Conservation (phyloP, 2,329 filamentous ascomycete genomes). For the Scortechinia acanthostroma region DNA sequence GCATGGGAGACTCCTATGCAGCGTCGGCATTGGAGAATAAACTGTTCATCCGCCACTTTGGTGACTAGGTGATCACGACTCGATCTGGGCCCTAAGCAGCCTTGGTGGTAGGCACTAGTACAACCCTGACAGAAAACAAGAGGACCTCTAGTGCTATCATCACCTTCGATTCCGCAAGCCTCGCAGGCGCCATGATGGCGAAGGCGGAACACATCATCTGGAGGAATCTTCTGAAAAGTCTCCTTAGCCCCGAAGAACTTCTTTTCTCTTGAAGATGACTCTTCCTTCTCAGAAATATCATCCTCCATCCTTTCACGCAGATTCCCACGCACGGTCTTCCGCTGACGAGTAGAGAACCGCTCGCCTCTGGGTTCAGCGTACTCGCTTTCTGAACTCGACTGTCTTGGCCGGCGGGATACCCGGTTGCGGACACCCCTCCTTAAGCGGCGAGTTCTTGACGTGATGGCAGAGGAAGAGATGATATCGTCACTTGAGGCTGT, state of each 20-base stretch:
- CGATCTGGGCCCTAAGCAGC: constrained; percentile 70
- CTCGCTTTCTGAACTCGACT: background rate
- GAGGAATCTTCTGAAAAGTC: background rate
- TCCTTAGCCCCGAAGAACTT: background rate
- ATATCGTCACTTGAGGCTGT: background rate
- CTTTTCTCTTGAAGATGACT: background rate
- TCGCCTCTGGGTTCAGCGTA: background rate
- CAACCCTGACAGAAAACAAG: constrained; percentile 90
- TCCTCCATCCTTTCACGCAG: background rate
- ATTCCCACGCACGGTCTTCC: background rate
- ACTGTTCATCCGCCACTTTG: constrained; percentile 70
- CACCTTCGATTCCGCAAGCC: constrained; percentile 33
- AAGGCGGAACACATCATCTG: background rate
- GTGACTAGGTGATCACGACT: constrained; percentile 81
- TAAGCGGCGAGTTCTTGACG: background rate
- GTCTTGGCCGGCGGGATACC: background rate
- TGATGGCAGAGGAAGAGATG: background rate
- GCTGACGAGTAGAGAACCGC: background rate
- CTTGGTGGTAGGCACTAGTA: constrained; percentile 73
- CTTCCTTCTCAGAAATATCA: background rate
- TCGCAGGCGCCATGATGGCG: background rate
- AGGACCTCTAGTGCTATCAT: constrained; percentile 51
- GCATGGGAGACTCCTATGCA: constrained; percentile 66
- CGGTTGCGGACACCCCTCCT: background rate
- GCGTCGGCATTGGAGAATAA: constrained; percentile 82